A percentile compares a stretch with the other conserved stretches of the same genome.
phyloP scores from a whole-genome alignment of 1,284 basidiomycete genomes.

The Xerocomus alliaceus region DNA sequence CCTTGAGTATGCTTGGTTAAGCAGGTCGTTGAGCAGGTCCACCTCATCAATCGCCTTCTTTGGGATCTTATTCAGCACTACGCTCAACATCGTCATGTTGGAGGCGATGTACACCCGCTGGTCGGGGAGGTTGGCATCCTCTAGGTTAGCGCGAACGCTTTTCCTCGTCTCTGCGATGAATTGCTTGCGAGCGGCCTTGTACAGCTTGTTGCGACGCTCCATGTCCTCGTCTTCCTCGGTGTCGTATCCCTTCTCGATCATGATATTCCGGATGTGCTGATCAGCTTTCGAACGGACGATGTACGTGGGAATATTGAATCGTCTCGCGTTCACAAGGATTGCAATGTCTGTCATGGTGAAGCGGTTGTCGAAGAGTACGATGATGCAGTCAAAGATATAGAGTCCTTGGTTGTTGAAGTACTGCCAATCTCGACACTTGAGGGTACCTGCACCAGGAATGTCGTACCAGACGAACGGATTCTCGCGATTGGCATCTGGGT shows the following conservation, averaged over 20 bases:
- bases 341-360: constrained; percentile 31
- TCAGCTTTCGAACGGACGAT: constrained; percentile 32
- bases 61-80: constrained; percentile 19
- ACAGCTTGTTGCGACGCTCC: constrained; percentile 14
- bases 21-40: constrained; percentile 25
- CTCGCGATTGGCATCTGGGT: constrained; percentile 20
- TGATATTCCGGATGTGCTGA: constrained; percentile 29
- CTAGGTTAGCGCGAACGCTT: constrained; percentile 21
- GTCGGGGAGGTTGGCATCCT: constrained; percentile 20
- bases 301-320: constrained; percentile 27
- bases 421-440: constrained; percentile 29
- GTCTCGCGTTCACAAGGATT: constrained; percentile 26
- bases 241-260: constrained; percentile 28
- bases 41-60: constrained; percentile 30
- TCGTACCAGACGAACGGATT: constrained; percentile 29
- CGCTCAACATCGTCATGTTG: constrained; percentile 15
- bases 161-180: constrained; percentile 24
- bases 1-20: constrained; percentile 15
- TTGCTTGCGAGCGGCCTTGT: constrained; percentile 16
- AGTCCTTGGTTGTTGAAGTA: constrained; percentile 33
- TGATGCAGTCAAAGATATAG: constrained; percentile 29
- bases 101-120: constrained; percentile 34
- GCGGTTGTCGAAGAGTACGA: constrained; percentile 31
- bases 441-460: constrained; percentile 26
- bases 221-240: constrained; percentile 23